These are phyloP conservation scores for Groenewaldozyma salmanticensis DNA, from an alignment of 805 yeast species.

Conservation along the genomic window DNA sequence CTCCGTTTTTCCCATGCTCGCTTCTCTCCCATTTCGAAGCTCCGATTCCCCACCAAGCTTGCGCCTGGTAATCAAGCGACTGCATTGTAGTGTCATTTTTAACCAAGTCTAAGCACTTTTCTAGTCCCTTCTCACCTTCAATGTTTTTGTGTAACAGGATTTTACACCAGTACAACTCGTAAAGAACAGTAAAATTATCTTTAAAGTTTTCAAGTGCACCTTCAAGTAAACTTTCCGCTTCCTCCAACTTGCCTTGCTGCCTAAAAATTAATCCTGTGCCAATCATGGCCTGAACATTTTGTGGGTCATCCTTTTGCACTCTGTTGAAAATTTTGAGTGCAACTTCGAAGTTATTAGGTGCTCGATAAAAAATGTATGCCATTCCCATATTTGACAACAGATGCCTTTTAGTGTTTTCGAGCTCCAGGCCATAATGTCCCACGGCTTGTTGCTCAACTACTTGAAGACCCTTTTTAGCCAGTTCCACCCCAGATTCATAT, in stretches of 20 bases:
- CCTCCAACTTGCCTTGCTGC: constrained; percentile 48
- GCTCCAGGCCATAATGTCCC: constrained; percentile 21
- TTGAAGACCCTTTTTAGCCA: constrained; percentile 51
- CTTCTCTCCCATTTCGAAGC: constrained; percentile 38
- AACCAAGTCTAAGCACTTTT: constrained; percentile 33
- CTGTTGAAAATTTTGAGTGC: constrained; percentile 66
- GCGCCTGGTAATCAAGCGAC: constrained; percentile 48
- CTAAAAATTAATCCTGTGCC: constrained; percentile 76
- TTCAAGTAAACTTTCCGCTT: constrained; percentile 46
- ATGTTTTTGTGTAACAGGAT: constrained; percentile 42
- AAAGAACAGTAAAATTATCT: constrained; percentile 46
- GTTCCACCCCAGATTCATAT: constrained; percentile 51
- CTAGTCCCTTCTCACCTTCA: constrained; percentile 45
- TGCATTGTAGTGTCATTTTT: constrained; percentile 39
- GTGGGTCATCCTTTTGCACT: constrained; percentile 39
- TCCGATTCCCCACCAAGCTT: constrained; percentile 65
- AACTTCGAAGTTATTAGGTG: constrained; percentile 75
- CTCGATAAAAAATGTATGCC: constrained; percentile 73
- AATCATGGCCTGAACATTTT: constrained; percentile 52
- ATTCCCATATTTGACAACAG: constrained; percentile 60
- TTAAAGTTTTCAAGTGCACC: constrained; percentile 42
- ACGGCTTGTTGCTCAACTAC: constrained; percentile 36
- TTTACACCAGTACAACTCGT: constrained; percentile 74
- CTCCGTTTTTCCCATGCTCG: constrained; percentile 16
- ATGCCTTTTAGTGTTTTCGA: constrained; percentile 46